A percentile compares a stretch with the other conserved stretches of the same genome.
These are phyloP conservation scores for Hyaloscypha hepaticicola DNA, from an alignment of 495 filamentous ascomycete species.

Conservation along the genomic window DNA sequence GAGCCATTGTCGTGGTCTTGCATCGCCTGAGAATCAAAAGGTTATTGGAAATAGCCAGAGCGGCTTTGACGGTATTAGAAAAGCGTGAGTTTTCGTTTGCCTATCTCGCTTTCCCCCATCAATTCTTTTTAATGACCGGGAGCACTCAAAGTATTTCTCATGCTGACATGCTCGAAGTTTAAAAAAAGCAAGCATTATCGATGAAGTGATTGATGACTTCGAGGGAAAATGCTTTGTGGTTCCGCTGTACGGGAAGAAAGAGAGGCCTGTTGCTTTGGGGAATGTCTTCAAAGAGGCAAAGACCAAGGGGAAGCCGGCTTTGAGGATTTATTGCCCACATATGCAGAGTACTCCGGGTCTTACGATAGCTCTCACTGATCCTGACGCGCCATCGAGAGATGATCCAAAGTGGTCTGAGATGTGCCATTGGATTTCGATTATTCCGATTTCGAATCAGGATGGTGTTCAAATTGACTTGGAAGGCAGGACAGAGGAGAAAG, in stretches of 20 bases:
- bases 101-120: not conserved
- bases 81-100: not conserved
- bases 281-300: conserved; percentile 56
- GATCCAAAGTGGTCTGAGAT: conserved; percentile 68
- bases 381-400: conserved; percentile 65
- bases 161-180: not conserved
- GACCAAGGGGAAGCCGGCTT: conserved; percentile 48
- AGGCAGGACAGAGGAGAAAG: not conserved
- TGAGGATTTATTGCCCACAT: conserved; percentile 39
- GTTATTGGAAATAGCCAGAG: not conserved
- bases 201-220: conserved; percentile 64
- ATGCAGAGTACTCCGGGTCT: conserved; percentile 18
- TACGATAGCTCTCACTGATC: conserved; percentile 60
- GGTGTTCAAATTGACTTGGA: not conserved
- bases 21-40: not conserved
- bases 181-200: conserved; percentile 56
- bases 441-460: conserved; percentile 2
- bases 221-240: conserved; percentile 51
- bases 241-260: conserved; percentile 47
- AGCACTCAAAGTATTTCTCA: conserved; percentile 45
- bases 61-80: not conserved
- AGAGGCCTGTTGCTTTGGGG: conserved; percentile 52
- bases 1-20: not conserved
- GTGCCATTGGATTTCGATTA: conserved; percentile 68
- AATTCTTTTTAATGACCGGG: not conserved